These are phyloP conservation scores for Casuarina glauca DNA, from an alignment of 306 rosid genomes.

Conservation along the genomic window DNA sequence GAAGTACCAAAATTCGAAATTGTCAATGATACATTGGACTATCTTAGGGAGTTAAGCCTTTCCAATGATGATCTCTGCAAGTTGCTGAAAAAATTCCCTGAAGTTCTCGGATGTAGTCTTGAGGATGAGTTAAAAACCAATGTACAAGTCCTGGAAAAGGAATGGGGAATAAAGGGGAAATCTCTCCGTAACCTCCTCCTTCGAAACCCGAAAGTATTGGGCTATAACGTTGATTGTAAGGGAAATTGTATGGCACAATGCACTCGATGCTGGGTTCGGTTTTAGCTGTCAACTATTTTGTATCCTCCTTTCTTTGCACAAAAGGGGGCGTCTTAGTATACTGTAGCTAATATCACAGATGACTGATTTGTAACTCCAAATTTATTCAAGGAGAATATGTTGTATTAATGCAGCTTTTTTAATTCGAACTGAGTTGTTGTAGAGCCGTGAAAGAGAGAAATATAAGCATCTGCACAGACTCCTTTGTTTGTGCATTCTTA, in stretches of 20 bases:
- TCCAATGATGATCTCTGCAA: constrained; percentile 73
- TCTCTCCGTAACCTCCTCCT: constrained; percentile 75
- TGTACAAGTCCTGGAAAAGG: constrained; percentile 61
- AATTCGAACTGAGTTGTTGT: not conserved
- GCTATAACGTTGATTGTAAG: constrained; percentile 81
- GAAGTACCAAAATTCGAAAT: constrained; percentile 56
- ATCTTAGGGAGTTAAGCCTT: constrained; percentile 67
- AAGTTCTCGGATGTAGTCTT: constrained; percentile 84
- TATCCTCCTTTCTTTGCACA: not conserved
- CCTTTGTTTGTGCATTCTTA: too few species aligned
- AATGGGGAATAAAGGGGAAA: constrained; percentile 80
- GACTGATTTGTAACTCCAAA: not conserved
- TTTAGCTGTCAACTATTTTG: constrained; percentile 36
- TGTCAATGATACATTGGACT: constrained; percentile 57
- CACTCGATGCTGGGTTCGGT: constrained; percentile 96
- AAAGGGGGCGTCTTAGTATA: not conserved
- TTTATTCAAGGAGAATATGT: not conserved
- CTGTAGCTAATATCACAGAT: not conserved
- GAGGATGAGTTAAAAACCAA: constrained; percentile 71
- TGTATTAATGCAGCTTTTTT: not conserved
- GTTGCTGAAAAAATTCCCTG: constrained; percentile 87
- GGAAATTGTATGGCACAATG: constrained; percentile 95
- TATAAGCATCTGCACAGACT: not conserved
- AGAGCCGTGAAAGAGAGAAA: not conserved
- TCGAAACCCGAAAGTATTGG: constrained; percentile 85